These are phyloP conservation scores for Vanrija sp. DNA, from an alignment of 1,284 basidiomycete genomes.

Conservation along the genomic window DNA sequence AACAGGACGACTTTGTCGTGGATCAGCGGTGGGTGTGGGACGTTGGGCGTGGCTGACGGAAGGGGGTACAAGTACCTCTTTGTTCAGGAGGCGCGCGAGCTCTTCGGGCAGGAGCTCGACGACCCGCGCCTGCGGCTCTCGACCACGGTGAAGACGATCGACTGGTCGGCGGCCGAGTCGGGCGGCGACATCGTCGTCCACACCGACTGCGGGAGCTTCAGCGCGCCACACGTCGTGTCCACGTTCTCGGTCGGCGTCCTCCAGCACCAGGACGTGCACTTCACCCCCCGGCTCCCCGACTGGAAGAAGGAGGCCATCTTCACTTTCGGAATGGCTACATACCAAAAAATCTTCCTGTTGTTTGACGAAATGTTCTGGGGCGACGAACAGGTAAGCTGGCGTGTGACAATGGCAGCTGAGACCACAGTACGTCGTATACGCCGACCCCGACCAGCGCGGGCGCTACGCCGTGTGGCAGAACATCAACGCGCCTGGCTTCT, in stretches of 20 bases:
- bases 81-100: slow-evolving; percentile 56
- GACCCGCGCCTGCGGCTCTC: slow-evolving; percentile 57
- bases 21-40: slow-evolving; percentile 16
- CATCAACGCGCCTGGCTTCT: slow-evolving; percentile 59
- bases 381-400: slow-evolving; percentile 55
- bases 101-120: slow-evolving; percentile 55
- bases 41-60: background rate
- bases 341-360: slow-evolving; percentile 67
- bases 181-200: slow-evolving; percentile 51
- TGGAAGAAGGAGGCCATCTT: slow-evolving; percentile 66
- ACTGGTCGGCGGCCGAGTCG: slow-evolving; percentile 45
- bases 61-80: slow-evolving; percentile 63
- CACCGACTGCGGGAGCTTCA: slow-evolving; percentile 51
- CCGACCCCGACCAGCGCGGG: slow-evolving; percentile 58
- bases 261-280: slow-evolving; percentile 60
- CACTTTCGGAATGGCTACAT: slow-evolving; percentile 62
- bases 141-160: slow-evolving; percentile 55
- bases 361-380: slow-evolving; percentile 67
- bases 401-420: background rate
- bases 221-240: slow-evolving; percentile 58
- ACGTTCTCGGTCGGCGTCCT: slow-evolving; percentile 60
- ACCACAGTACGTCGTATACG: slow-evolving; percentile 60
- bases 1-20: slow-evolving; percentile 20
- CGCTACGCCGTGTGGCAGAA: slow-evolving; percentile 67
- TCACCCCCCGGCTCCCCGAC: slow-evolving; percentile 57